These are phyloP conservation scores for Albizia julibrissin DNA, from an alignment of 306 rosid species.

Conservation along the genomic window DNA sequence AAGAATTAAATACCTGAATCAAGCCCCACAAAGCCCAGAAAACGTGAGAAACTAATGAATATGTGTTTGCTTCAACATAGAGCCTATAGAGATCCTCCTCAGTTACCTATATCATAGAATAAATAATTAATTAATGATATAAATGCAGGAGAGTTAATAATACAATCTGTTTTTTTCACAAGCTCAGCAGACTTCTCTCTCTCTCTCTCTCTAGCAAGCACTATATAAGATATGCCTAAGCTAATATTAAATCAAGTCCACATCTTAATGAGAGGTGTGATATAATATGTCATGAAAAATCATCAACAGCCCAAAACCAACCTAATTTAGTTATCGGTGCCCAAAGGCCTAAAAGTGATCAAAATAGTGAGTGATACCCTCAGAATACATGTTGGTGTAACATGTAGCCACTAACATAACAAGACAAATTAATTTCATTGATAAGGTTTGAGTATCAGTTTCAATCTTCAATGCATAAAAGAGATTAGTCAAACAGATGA, in stretches of 20 bases:
- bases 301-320: constrained; percentile 6
- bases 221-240: not conserved
- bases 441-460: not conserved
- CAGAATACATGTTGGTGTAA: not conserved
- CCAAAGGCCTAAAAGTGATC: constrained; percentile 13
- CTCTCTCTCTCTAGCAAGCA: too few relatives aligned
- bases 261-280: not conserved
- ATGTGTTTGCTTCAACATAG: constrained; percentile 78
- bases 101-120: constrained; percentile 52
- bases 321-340: not conserved
- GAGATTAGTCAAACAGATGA: not conserved
- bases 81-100: constrained; percentile 67
- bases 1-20: constrained; percentile 72
- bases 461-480: not conserved
- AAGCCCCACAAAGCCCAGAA: constrained; percentile 96
- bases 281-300: constrained; percentile 6
- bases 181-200: too few relatives aligned
- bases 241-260: constrained; percentile 1
- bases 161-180: not conserved
- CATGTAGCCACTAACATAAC: constrained; percentile 14
- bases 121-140: not conserved
- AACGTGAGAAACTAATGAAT: constrained; percentile 71
- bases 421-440: not conserved
- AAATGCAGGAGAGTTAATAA: not conserved
- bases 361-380: not conserved